Percentiles rank a stretch among this genome's conserved stretches.
phyloP scores from a whole-genome alignment of 768 basidiomycete genomes.

The Agaricus sinodeliciosus region DNA sequence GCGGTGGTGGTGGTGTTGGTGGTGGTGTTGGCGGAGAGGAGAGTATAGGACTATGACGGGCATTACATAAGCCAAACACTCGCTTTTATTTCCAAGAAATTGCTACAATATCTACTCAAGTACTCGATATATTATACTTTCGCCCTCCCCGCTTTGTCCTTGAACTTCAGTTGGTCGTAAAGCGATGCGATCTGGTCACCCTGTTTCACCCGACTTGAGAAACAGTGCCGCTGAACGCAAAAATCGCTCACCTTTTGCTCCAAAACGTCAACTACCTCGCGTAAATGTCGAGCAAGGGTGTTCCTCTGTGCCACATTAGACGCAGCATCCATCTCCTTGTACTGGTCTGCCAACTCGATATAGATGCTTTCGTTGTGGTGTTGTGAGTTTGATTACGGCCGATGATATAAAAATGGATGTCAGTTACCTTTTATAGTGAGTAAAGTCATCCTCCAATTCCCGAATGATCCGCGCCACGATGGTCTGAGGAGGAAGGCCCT shows the following conservation, averaged over 20 bases:
- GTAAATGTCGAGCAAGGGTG: constrained; percentile 81
- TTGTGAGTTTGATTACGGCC: not conserved
- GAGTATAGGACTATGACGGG: not conserved
- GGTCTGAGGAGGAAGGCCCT: constrained; percentile 76
- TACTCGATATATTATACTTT: not conserved
- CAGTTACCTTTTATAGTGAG: constrained; percentile 86
- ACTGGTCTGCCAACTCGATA: constrained; percentile 86
- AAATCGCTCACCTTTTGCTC: constrained; percentile 71
- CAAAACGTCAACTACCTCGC: constrained; percentile 85
- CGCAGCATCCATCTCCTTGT: constrained; percentile 81
- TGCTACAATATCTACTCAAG: not conserved
- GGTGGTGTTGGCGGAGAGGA: not conserved
- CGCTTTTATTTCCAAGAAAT: not conserved
- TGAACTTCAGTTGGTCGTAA: constrained; percentile 77
- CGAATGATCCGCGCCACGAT: constrained; percentile 75
- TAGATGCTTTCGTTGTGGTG: constrained; percentile 59
- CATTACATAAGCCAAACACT: too few relatives aligned
- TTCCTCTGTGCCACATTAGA: constrained; percentile 78
- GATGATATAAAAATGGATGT: not conserved
- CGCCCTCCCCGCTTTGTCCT: constrained; percentile 45
- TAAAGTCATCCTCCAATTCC: constrained; percentile 93
- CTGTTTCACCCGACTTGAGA: constrained; percentile 28
- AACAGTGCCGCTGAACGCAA: not conserved
- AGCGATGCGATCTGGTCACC: constrained; percentile 92
- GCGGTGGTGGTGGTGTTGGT: not conserved